These are phyloP conservation scores for Clavispora vitiphila DNA, from an alignment of 805 yeast genomes.

Conservation along the genomic window DNA sequence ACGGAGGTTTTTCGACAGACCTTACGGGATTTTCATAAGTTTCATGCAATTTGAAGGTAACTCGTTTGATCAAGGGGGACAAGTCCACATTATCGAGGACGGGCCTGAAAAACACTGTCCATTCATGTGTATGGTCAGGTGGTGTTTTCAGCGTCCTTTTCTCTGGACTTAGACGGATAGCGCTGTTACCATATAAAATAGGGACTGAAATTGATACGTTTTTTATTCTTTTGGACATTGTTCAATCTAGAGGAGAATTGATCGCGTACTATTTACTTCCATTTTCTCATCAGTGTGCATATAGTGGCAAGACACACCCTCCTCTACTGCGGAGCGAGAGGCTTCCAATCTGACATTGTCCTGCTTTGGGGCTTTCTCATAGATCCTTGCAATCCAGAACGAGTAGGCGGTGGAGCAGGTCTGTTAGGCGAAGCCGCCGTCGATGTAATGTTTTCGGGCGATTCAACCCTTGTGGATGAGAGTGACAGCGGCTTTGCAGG, in stretches of 20 bases:
- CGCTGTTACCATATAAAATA: constrained; percentile 74
- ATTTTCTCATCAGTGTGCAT: neutral
- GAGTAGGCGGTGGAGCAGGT: constrained; percentile 14
- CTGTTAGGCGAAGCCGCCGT: neutral
- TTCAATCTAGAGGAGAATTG: neutral
- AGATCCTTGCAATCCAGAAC: constrained; percentile 2
- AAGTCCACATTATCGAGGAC: constrained; percentile 63
- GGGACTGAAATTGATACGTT: constrained; percentile 65
- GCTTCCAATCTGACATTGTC: constrained; percentile 47
- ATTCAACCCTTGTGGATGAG: constrained; percentile 10
- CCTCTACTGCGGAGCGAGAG: constrained; percentile 45
- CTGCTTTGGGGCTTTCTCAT: constrained; percentile 1
- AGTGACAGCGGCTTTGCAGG: constrained; percentile 14
- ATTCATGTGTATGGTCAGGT: constrained; percentile 85
- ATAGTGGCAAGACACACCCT: no score
- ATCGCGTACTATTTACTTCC: neutral
- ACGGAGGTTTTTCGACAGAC: constrained; percentile 84
- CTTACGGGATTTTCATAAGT: constrained; percentile 87
- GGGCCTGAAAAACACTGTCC: constrained; percentile 93
- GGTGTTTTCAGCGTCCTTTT: constrained; percentile 57
- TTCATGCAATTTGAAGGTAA: constrained; percentile 91
- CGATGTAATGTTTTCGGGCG: constrained; percentile 4
- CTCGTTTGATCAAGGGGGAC: constrained; percentile 78
- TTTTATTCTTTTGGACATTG: constrained; percentile 22
- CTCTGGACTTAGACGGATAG: constrained; percentile 54